Evolutionary conservation across 768 basidiomycete genomes (phyloP).

Genomic region (Termitomyces sp.): DNA sequence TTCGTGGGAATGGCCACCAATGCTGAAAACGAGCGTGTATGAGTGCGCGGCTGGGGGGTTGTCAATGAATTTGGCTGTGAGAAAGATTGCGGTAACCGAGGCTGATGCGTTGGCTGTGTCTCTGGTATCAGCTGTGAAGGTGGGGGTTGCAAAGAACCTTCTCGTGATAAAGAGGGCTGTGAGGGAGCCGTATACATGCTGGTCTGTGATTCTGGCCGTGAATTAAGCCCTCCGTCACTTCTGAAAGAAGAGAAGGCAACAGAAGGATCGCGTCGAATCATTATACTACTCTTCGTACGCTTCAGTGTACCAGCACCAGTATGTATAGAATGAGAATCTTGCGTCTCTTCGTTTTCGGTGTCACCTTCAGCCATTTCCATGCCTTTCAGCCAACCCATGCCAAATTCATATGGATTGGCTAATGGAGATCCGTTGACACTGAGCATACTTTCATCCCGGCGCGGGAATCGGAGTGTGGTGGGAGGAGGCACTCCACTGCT

Average conservation of each 20-base stretch:
- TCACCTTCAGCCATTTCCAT: conserved; percentile 30
- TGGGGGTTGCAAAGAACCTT: conserved; percentile 28
- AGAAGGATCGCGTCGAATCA: conserved; percentile 56
- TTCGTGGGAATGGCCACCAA: conserved; percentile 74
- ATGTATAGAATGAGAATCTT: conserved; percentile 20
- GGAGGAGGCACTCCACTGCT: conserved; percentile 26
- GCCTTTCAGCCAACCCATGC: conserved; percentile 51
- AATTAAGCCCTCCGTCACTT: conserved; percentile 25
- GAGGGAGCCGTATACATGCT: conserved; percentile 35
- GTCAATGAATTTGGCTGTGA: conserved; percentile 20
- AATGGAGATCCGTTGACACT: conserved; percentile 82
- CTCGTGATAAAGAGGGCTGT: conserved; percentile 32
- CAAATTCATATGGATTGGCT: conserved; percentile 70
- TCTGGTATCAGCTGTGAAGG: conserved; percentile 13
- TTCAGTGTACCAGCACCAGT: conserved; percentile 30
- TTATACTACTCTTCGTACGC: conserved; percentile 51
- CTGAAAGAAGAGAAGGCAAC: conserved; percentile 25
- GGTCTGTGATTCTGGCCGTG: conserved; percentile 49
- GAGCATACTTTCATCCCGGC: conserved; percentile 72
- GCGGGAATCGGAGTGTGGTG: conserved; percentile 52
- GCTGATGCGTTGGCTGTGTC: conserved; percentile 15
- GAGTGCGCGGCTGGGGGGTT: conserved; percentile 30
- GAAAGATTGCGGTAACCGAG: conserved; percentile 19
- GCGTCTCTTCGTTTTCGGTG: conserved; percentile 24
- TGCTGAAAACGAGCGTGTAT: conserved; percentile 41